Base-by-base conservation (phyloP, 331 rosid species). In the Malus hybrid region DNA sequence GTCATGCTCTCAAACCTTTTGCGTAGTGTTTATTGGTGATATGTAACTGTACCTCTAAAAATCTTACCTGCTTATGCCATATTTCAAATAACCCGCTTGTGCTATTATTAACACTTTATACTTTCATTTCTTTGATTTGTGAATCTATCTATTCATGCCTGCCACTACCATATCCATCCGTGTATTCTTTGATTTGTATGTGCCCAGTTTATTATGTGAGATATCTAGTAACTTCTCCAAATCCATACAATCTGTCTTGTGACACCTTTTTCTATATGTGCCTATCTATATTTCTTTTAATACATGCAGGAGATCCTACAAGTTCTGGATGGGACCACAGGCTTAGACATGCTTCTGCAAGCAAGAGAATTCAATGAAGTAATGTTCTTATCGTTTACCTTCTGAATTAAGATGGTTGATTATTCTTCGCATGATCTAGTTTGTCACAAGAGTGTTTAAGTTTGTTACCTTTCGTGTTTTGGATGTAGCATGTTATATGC, bases 271-370 rank as follows among this genome's bases (percentile, higher is more conserved):
- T 63, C 30, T n/a, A 2, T 7, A 11, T 3, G 24, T 26, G 22
- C 39, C 18, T 44, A 10, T 9, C 57, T 8, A 58, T 60, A 15
- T 24, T 61, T 61, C 30, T 36, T 60, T 73, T 18, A 16, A 66
- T 16, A 36, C 55, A 55, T 85, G 83, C 92, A 94, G 99, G 97
- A 92, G 83, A 90, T 94, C 83, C 93, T 92, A 63, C 97, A 79
- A 72, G 97, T 92, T 82, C 84, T 94, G 81, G 99, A 94, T 86
- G 99, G 99, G 78, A 94, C 97, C 14, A 94, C 97, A 28, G 99
- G 99, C 77, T 86, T 94, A 92, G 90, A 94, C 84, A 94, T 94
- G 99, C 85, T 94, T 71, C 97, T 93, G 44, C 99, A 94, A 81
- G 97, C 97, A 44, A 88, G 96, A 75, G 99, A 94, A 78, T 94